phyloP scores from a whole-genome alignment of 2,329 filamentous ascomycete species.

The Colletotrichum shisoi region DNA sequence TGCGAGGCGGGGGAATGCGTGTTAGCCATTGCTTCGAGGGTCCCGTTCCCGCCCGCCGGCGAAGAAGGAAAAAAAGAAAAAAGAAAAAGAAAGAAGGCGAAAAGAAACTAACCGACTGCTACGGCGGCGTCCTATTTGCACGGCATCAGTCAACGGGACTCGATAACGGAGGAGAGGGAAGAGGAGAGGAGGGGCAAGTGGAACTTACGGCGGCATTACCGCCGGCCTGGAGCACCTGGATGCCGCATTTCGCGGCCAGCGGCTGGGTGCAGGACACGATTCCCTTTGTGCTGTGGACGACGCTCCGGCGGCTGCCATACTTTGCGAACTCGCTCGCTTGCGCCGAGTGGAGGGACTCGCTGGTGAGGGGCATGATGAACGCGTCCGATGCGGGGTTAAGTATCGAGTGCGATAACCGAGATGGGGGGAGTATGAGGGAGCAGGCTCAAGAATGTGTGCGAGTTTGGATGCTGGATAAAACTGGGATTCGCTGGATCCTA shows the following conservation, averaged over 20 bases:
- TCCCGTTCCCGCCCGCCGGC: too few species aligned
- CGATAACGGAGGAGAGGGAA: not conserved
- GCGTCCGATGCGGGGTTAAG: conserved; percentile 32
- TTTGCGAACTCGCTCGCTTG: conserved; percentile 62
- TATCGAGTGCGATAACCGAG: conserved; percentile 16
- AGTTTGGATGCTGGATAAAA: too few species aligned
- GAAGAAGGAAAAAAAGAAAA: too few species aligned
- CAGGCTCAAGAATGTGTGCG: not conserved
- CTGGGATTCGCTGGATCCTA: not conserved
- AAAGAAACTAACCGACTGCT: conserved; percentile 72
- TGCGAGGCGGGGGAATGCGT: not conserved
- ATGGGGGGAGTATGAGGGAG: not conserved
- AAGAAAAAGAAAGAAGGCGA: too few species aligned
- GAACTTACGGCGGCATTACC: conserved; percentile 87
- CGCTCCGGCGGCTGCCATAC: conserved; percentile 83
- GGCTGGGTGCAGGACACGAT: conserved; percentile 92
- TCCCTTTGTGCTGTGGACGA: conserved; percentile 90
- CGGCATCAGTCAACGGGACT: conserved; percentile 33
- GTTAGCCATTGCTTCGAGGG: not conserved
- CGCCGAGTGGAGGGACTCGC: conserved; percentile 57
- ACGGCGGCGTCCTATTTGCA: conserved; percentile 84
- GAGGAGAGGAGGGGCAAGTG: not conserved
- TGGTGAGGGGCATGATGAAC: conserved; percentile 57
- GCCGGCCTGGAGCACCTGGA: conserved; percentile 82
- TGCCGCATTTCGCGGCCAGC: conserved; percentile 84